Conservation (phyloP, 2,329 filamentous ascomycete genomes). For the Cercospora sesami region DNA sequence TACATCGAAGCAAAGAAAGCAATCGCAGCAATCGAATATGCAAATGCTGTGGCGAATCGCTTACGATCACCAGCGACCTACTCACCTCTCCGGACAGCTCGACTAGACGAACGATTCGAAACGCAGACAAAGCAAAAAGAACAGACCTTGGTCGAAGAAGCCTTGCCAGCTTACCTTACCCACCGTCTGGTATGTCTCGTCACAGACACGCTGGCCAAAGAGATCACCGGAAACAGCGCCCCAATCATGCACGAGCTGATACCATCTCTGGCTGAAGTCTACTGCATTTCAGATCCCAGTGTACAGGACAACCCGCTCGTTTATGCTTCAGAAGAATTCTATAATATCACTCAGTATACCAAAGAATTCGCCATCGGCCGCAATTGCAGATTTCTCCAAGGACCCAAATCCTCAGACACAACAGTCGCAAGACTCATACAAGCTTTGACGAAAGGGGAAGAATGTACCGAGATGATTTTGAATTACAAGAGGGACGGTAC, state of each 20-base stretch:
- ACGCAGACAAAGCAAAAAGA: conserved; percentile 37
- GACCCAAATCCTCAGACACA: conserved; percentile 40
- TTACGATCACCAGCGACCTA: conserved; percentile 33
- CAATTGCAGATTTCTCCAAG: conserved; percentile 50
- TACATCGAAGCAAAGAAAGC: conserved; percentile 47
- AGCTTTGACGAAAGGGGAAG: conserved; percentile 42
- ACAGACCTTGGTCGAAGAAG: conserved; percentile 43
- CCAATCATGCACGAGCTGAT: conserved; percentile 46
- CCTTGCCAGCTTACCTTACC: conserved; percentile 47
- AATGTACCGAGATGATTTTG: conserved; percentile 46
- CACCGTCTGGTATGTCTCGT: conserved; percentile 43
- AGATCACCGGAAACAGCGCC: conserved; percentile 46
- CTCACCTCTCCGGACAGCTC: conserved; percentile 36
- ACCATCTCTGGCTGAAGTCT: conserved; percentile 47
- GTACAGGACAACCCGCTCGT: conserved; percentile 49
- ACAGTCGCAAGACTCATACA: conserved; percentile 41
- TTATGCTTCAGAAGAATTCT: conserved; percentile 50
- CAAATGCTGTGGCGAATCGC: conserved; percentile 45
- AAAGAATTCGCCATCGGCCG: conserved; percentile 46
- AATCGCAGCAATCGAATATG: conserved; percentile 46
- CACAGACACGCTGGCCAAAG: conserved; percentile 46
- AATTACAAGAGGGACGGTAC: conserved; percentile 47
- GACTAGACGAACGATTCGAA: conserved; percentile 43
- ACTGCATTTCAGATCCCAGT: conserved; percentile 48
- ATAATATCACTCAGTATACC: conserved; percentile 46